A percentile compares a stretch with the other conserved stretches of the same genome.
These are phyloP conservation scores for Paraurostyla sp. DNA, from an alignment of 73 alveolate species.

Conservation along the genomic window DNA sequence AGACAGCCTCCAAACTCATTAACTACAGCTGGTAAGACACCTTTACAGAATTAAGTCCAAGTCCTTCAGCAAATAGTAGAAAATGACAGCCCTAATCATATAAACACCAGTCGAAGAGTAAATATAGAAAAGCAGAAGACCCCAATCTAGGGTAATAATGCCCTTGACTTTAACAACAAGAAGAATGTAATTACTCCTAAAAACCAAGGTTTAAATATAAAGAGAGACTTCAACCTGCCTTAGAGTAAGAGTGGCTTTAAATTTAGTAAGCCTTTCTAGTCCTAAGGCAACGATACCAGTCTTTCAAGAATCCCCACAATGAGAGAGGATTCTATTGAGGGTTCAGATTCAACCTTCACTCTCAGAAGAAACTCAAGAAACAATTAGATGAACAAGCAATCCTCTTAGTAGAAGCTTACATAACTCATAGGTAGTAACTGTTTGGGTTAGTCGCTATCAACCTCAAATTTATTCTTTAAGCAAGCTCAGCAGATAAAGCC, in stretches of 20 bases:
- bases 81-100: neutral
- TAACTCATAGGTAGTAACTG: neutral
- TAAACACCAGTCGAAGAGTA: neutral
- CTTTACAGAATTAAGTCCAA: neutral
- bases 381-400: neutral
- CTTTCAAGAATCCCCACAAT: conserved; percentile 36
- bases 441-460: neutral
- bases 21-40: neutral
- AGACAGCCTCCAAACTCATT: neutral
- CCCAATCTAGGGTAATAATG: neutral
- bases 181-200: conserved; percentile 21
- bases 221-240: conserved; percentile 9
- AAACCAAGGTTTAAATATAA: neutral
- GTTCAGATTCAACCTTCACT: neutral
- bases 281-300: neutral
- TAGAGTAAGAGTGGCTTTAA: neutral
- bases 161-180: conserved; percentile 4
- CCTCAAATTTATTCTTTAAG: neutral
- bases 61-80: neutral
- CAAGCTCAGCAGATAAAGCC: neutral
- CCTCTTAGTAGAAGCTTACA: conserved; percentile 2
- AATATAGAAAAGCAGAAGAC: neutral
- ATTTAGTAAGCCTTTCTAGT: neutral
- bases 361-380: conserved; percentile 37
- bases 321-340: conserved; percentile 35